These are phyloP conservation scores for Amphirosellinia nigrospora DNA, from an alignment of 495 filamentous ascomycete genomes.

Conservation along the genomic window DNA sequence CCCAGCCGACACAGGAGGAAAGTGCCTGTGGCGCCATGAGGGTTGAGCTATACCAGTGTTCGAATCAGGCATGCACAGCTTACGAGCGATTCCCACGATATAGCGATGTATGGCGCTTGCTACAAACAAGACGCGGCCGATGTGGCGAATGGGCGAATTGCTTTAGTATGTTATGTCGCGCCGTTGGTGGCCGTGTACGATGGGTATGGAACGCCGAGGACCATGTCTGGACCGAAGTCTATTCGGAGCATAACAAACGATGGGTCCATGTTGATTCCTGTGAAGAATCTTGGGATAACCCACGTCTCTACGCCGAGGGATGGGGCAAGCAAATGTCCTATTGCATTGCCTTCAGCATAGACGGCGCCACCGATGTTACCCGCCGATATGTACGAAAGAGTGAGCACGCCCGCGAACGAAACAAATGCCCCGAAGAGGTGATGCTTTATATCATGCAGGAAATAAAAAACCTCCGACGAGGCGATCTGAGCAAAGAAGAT, in stretches of 20 bases:
- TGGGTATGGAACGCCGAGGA: slow-evolving; percentile 99
- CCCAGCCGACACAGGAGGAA: slow-evolving; percentile 85
- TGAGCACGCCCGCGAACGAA: slow-evolving; percentile 74
- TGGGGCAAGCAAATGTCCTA: slow-evolving; percentile 97
- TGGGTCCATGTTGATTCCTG: slow-evolving; percentile 98
- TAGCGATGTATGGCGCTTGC: slow-evolving; percentile 91
- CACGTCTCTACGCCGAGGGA: slow-evolving; percentile 88
- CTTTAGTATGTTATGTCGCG: slow-evolving; percentile 97
- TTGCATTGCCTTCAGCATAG: slow-evolving; percentile 94
- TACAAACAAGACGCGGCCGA: slow-evolving; percentile 83
- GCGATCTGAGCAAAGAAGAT: slow-evolving; percentile 78
- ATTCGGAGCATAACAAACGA: slow-evolving; percentile 88
- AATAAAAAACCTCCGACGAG: slow-evolving; percentile 80
- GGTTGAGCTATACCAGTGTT: slow-evolving; percentile 90
- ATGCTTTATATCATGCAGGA: slow-evolving; percentile 87
- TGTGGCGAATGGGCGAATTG: slow-evolving; percentile 98
- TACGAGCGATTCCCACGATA: slow-evolving; percentile 94
- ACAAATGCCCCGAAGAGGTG: slow-evolving; percentile 82
- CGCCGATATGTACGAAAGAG: slow-evolving; percentile 89
- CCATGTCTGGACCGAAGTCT: slow-evolving; percentile 97
- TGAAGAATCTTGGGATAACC: slow-evolving; percentile 95
- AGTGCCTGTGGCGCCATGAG: slow-evolving; percentile 81
- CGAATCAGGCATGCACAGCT: slow-evolving; percentile 67
- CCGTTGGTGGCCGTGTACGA: slow-evolving; percentile 85
- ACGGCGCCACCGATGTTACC: slow-evolving; percentile 95